Base-by-base conservation (phyloP, 164 flowering plant genomes). In the Piper longum region DNA sequence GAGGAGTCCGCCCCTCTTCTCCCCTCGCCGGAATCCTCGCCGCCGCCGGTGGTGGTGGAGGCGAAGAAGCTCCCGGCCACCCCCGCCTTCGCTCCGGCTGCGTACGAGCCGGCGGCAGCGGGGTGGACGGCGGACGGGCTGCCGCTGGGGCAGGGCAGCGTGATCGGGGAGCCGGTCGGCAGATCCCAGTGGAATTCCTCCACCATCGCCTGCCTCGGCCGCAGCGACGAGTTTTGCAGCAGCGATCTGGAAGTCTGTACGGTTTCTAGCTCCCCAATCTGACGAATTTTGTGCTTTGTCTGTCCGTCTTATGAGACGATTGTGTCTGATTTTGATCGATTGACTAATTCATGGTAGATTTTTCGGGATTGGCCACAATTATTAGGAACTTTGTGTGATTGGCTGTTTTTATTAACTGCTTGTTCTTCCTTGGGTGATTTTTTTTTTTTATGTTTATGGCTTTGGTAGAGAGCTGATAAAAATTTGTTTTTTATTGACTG, bases 191-290 rank as follows among this genome's bases (percentile, higher is more conserved):
- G 98, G 98, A 71, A 85, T 54, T 81, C 98, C 18, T 43, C 80
- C 69, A 74, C 87, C 51, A 75, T 77, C 39, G 75, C 88, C 52
- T 92, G 98, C 70, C 78, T 92, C 12, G 96, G 98, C 1, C 81
- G 81, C 16, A 80, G 79, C 64, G 98, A 92, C 66, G 87, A 89
- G 43, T 92, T 92, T 64, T 89, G 85, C 70, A 82, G 96, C 85
- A 89, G 96, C 81, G 98, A 92, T 80, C 81, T 92, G 63, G 96
- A 89, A 92, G 96, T 92, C 74, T 92, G 96, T 89, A 70, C 76
- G 96, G 36, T 87, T 19, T 44, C 70, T 55, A 13, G 41, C 41
- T 26, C 36, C 36, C 36, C 36, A 26, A 26, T 26, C 36, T 26
- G 36, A 26, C 36, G 36, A 7, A 16, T 57, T 26, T 11, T 26